phyloP scores from a whole-genome alignment of 176 grass and related monocot species.

The Triticum timopheevii region DNA sequence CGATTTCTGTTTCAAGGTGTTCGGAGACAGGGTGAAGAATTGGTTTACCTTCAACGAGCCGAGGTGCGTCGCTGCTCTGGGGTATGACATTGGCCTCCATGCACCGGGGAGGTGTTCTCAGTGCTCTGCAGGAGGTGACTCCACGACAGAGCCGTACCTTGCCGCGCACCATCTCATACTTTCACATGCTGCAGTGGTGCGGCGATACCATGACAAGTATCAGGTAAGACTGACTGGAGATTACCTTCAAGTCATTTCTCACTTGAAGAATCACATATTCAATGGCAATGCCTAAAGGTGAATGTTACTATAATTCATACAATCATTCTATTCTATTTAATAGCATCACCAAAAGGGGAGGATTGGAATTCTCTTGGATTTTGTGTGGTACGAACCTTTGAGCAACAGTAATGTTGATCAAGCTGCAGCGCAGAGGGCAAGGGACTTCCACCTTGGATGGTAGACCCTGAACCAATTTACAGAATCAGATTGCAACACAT shows the following conservation, averaged over 20 bases:
- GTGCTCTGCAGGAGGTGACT: conserved; percentile 65
- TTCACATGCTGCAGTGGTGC: conserved; percentile 75
- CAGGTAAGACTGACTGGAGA: conserved; percentile 41
- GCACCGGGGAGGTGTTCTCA: conserved; percentile 77
- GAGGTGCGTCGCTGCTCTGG: conserved; percentile 71
- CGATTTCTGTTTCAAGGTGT: conserved; percentile 80
- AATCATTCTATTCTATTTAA: background rate
- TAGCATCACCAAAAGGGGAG: conserved; percentile 71
- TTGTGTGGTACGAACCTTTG: conserved; percentile 82
- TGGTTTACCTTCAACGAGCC: conserved; percentile 98
- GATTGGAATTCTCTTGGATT: conserved; percentile 93
- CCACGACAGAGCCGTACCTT: conserved; percentile 74
- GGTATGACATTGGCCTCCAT: conserved; percentile 70
- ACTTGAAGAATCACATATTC: background rate
- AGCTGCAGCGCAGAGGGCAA: conserved; percentile 74
- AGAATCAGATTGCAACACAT: too few relatives aligned
- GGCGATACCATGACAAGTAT: conserved; percentile 71
- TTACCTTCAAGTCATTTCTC: background rate
- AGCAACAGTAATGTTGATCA: conserved; percentile 55
- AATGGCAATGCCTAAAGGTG: background rate
- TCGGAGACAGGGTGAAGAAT: conserved; percentile 85
- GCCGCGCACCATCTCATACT: conserved; percentile 77
- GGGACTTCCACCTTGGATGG: conserved; percentile 96
- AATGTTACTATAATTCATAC: background rate
- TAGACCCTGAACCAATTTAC: conserved; percentile 9